Base-by-base conservation (phyloP, 163 green algal genomes). In the Coccomyxa subellipsoidea region DNA sequence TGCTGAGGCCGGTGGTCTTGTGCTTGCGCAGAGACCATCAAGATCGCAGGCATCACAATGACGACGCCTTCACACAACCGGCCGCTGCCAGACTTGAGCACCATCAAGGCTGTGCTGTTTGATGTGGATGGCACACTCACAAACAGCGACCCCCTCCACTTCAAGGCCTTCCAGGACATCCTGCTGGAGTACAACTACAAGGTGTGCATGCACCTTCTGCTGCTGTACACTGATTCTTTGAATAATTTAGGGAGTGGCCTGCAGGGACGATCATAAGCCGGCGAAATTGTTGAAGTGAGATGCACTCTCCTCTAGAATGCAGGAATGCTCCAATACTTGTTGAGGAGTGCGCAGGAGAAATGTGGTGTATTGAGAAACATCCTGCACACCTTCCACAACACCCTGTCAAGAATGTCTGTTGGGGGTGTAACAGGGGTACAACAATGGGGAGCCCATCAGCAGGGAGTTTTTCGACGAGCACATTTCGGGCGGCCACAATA, bases 51-150 rank as follows among this genome's bases (percentile, higher is more conserved):
- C 66, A 73, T 73, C 66, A 73, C 66, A 73, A 73, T 73, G 66
- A 73, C 29, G 2, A 34, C 66, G 10, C 27, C 27, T 23, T 34
- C 66, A 0, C 2, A 34, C 18, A 73, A 73, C 27, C 27, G 66
- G 9, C 72, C 37, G 38, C 36, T 80, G 37, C 76, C 76, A 27
- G 39, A 80, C 31, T 25, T 69, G 2, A 69, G 23, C n/a, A 69
- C 29, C 21, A 69, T 93, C 36, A 88, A 90, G 15, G 92, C 88
- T 7, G 82, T 95, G 0, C 87, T 95, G 27, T 94, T 94, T 79
- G 92, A 96, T 66, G 90, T 96, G 31, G 92, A 96, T 70, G 92
- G 92, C 23, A 96, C 92, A 0, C 85, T 96, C 18, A 88, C 85
- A 4, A 84, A 94, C 75, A 88, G 70, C 0, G 92, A 96, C 77